These are phyloP conservation scores for Paramecium sonneborni DNA, from an alignment of 73 alveolate genomes.

Conservation along the genomic window DNA sequence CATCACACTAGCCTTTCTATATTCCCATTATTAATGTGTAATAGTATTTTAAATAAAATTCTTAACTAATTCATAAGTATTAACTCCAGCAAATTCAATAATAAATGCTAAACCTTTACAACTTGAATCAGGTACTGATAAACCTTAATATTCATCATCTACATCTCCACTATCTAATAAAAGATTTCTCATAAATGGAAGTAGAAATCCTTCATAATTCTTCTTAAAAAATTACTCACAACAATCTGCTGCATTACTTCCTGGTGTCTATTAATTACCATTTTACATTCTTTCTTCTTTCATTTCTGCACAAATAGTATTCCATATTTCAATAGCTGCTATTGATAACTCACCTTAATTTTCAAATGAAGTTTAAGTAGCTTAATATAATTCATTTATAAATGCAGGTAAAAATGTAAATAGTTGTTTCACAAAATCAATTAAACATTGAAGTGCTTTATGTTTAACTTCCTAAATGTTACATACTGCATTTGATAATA, in stretches of 20 bases:
- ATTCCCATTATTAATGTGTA: not conserved
- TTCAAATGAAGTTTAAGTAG: constrained; percentile 6
- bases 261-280: not conserved
- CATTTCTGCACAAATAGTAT: constrained; percentile 34
- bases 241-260: not conserved
- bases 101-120: constrained; percentile 10
- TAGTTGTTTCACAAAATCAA: not conserved
- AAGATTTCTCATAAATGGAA: constrained; percentile 30
- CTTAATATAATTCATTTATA: not conserved
- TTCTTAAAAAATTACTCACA: not conserved
- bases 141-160: constrained; percentile 15
- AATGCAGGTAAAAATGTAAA: not conserved
- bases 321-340: constrained; percentile 44
- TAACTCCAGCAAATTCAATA: not conserved
- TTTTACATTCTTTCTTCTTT: not conserved
- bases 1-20: constrained; percentile 18
- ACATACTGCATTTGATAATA: not conserved
- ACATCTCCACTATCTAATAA: not conserved
- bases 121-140: not conserved
- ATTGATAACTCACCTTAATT: not conserved
- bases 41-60: not conserved
- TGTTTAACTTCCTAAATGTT: not conserved
- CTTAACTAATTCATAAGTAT: not conserved
- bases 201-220: not conserved
- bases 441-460: not conserved